These are phyloP conservation scores for Ceratocystis alfenasii DNA, from an alignment of 2,329 filamentous ascomycete species.

Conservation along the genomic window DNA sequence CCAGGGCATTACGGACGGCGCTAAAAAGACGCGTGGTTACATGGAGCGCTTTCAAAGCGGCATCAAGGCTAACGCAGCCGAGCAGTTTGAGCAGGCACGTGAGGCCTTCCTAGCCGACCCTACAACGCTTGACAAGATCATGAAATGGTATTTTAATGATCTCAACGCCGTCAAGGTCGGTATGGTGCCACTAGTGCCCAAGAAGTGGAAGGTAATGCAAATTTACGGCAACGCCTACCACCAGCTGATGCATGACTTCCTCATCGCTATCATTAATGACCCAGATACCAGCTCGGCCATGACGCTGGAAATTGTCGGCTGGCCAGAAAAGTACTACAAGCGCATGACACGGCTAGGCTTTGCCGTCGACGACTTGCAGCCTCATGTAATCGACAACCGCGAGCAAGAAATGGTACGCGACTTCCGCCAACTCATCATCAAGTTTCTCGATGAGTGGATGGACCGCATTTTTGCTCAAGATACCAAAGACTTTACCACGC, in stretches of 20 bases:
- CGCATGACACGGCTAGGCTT: conserved; percentile 91
- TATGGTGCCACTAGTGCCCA: conserved; percentile 83
- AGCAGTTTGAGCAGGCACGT: conserved; percentile 59
- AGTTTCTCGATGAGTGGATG: conserved; percentile 95
- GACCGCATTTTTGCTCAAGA: conserved; percentile 80
- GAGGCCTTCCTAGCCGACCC: conserved; percentile 75
- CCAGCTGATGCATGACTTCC: conserved; percentile 86
- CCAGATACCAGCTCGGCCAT: conserved; percentile 73
- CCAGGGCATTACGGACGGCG: conserved; percentile 87
- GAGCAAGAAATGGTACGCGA: conserved; percentile 84
- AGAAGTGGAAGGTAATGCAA: conserved; percentile 90
- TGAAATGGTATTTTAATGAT: conserved; percentile 98
- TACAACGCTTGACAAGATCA: conserved; percentile 67
- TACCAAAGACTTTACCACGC: conserved; percentile 64
- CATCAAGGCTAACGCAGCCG: conserved; percentile 60
- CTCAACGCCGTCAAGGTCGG: conserved; percentile 87
- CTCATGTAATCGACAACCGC: conserved; percentile 81
- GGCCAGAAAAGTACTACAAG: conserved; percentile 89
- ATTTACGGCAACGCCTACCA: conserved; percentile 89
- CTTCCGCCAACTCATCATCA: conserved; percentile 90
- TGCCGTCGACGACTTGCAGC: conserved; percentile 59
- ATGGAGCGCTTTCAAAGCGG: conserved; percentile 88
- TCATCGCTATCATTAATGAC: conserved; percentile 72
- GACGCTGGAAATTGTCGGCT: conserved; percentile 83
- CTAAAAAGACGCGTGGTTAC: conserved; percentile 85